Conservation (phyloP, 345 rosid genomes). For the Arabis alpina region DNA sequence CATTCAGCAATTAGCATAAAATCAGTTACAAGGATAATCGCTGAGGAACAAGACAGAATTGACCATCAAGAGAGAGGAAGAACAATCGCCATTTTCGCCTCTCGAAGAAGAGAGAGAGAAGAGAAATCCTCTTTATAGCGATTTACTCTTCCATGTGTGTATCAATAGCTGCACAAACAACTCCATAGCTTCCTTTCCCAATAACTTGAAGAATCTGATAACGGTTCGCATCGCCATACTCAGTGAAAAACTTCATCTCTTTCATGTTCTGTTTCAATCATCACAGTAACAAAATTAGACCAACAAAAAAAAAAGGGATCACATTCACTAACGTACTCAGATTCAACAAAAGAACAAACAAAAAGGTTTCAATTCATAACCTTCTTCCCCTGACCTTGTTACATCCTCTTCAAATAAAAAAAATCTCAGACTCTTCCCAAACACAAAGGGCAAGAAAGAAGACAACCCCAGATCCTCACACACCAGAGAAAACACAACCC, state of each 20-base stretch:
- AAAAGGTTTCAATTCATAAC: slow-evolving; percentile 24
- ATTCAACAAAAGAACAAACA: neutral
- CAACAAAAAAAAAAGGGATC: slow-evolving; percentile 5
- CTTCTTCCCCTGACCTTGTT: slow-evolving; percentile 51
- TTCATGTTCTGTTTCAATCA: slow-evolving; percentile 59
- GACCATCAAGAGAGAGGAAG: too few species aligned
- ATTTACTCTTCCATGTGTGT: slow-evolving; percentile 92
- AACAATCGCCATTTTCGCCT: too few species aligned
- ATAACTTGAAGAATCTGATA: slow-evolving; percentile 85
- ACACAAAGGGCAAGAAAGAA: too few species aligned
- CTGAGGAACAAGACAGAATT: too few species aligned
- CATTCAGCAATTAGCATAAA: too few species aligned
- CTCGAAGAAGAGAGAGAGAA: too few species aligned
- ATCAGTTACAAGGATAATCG: too few species aligned
- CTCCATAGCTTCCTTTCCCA: slow-evolving; percentile 98
- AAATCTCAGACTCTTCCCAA: too few species aligned
- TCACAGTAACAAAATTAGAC: too few species aligned
- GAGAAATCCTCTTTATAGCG: slow-evolving; percentile 92
- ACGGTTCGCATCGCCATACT: slow-evolving; percentile 94
- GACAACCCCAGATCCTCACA: too few species aligned
- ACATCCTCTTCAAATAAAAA: slow-evolving; percentile 45
- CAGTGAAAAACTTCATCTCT: slow-evolving; percentile 87
- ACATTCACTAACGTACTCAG: neutral
- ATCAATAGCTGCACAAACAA: slow-evolving; percentile 96
- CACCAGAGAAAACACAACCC: too few species aligned